A percentile compares a stretch with the other conserved stretches of the same genome.
Evolutionary conservation across 306 rosid genomes (phyloP).

Genomic region (Cucumis hystrix): DNA sequence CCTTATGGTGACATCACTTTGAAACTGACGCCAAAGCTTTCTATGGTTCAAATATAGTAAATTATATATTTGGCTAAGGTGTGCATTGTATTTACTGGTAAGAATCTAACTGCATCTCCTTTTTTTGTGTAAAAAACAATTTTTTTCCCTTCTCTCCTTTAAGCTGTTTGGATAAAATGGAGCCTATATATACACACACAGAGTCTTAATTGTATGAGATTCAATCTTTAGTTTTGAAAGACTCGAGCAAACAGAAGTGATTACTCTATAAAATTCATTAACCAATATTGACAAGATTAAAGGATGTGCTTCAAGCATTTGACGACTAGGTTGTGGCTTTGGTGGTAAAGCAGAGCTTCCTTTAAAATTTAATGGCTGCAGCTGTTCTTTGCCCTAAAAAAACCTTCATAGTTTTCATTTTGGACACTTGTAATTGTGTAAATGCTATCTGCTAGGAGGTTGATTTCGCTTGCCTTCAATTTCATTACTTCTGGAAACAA

Average conservation of each 20-base stretch:
- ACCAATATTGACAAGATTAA: neutral
- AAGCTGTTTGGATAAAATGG: neutral
- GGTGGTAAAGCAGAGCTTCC: neutral
- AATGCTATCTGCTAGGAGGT: neutral
- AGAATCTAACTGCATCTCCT: neutral
- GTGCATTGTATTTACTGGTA: neutral
- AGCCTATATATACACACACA: neutral
- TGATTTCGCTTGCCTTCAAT: neutral
- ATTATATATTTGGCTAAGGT: neutral
- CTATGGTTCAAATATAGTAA: constrained; percentile 37
- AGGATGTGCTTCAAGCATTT: neutral
- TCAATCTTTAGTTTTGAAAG: neutral
- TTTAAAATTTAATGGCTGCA: neutral
- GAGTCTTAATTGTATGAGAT: neutral
- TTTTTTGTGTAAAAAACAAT: neutral
- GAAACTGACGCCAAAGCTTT: constrained; percentile 37
- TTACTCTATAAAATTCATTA: neutral
- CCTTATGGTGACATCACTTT: constrained; percentile 59
- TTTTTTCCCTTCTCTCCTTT: neutral
- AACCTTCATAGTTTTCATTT: neutral
- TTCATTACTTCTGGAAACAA: neutral
- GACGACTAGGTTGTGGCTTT: neutral
- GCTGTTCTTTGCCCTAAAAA: neutral
- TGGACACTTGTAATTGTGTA: neutral
- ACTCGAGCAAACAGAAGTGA: neutral